Base-by-base conservation (phyloP, 2,329 filamentous ascomycete species). In the Salinomyces thailandicus region DNA sequence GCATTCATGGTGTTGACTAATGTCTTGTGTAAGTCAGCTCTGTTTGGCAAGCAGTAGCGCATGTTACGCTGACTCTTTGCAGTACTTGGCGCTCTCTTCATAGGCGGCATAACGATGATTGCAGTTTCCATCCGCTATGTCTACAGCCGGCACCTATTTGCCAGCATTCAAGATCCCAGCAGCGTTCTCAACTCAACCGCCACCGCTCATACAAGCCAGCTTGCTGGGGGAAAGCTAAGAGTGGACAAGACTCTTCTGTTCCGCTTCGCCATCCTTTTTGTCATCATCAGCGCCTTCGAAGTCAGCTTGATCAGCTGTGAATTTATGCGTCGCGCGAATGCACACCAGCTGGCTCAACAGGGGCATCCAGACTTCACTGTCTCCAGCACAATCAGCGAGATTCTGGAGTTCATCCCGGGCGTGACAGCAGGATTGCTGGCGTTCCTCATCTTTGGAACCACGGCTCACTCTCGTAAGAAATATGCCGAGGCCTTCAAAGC, bases 371-470 rank as follows among this genome's bases (percentile, higher is more conserved):
- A 39, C 19, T 36, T 22, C 16, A 24, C 33, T 6, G 11, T 18
- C 18, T 7, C 7, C 13, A 18, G 13, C 11, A 27, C 27, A 6
- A 26, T 31, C 11, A 32, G 5, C 13, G 26, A 31, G 7, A 36
- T 39, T 9, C 5, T 32, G 13, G 27, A 37, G 6, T 39, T 36
- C 33, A 31, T 39, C 6, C 37, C 37, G 4, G 33, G 26, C 4
- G 37, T 39, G 5, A 36, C 37, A 5, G 32, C 8, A 5, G 33
- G 33, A 15, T 17, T 39, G 9, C 7, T 39, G n/a, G 18, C 27
- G 11, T 39, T 39, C 19, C 16, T 32, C 13, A 15, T 39, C 17
- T 39, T 39, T 19, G 37, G 37, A 12, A 39, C 37, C 12, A 39
- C 37, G 4, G 33, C 37, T 11, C 37, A 39, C 14, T 31, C 20